Evolutionary conservation across 768 basidiomycete genomes (phyloP).

Genomic region (Tricholomella constricta): DNA sequence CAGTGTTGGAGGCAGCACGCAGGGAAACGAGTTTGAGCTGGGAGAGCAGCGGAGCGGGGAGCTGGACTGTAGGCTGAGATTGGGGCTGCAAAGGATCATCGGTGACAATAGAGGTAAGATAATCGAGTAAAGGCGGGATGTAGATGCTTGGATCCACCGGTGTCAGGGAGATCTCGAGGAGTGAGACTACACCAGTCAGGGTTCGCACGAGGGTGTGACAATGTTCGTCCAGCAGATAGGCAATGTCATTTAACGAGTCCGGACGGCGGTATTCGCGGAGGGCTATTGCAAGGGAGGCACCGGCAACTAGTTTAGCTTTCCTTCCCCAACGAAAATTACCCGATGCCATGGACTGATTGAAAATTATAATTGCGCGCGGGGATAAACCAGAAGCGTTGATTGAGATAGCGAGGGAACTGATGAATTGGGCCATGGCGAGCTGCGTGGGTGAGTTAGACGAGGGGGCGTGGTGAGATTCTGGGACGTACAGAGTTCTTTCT

Average conservation of each 20-base stretch:
- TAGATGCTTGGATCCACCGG: conserved; percentile 61
- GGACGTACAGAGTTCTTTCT: conserved; percentile 60
- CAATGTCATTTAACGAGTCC: conserved; percentile 68
- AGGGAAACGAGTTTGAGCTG: conserved; percentile 44
- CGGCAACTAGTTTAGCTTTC: conserved; percentile 68
- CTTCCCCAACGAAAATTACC: conserved; percentile 73
- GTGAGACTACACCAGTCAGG: conserved; percentile 51
- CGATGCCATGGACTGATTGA: conserved; percentile 64
- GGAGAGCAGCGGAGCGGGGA: conserved; percentile 37
- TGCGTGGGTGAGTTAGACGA: conserved; percentile 30
- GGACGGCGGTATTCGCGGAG: conserved; percentile 71
- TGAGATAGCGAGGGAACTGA: conserved; percentile 58
- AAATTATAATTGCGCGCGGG: conserved; percentile 66
- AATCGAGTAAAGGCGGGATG: conserved; percentile 56
- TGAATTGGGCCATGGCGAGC: conserved; percentile 66
- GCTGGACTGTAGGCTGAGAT: conserved; percentile 22
- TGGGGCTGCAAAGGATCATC: conserved; percentile 4
- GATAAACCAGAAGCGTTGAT: conserved; percentile 61
- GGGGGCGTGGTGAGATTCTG: conserved; percentile 8
- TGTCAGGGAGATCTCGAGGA: conserved; percentile 55
- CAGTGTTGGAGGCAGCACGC: conserved; percentile 44
- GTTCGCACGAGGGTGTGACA: conserved; percentile 52
- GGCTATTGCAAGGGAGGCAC: conserved; percentile 68
- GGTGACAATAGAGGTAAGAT: conserved; percentile 44
- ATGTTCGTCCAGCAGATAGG: conserved; percentile 61